Percentiles rank a stretch among this genome's conserved stretches.
These are phyloP conservation scores for Claviceps digitariae DNA, from an alignment of 2,329 filamentous ascomycete species.

Conservation along the genomic window DNA sequence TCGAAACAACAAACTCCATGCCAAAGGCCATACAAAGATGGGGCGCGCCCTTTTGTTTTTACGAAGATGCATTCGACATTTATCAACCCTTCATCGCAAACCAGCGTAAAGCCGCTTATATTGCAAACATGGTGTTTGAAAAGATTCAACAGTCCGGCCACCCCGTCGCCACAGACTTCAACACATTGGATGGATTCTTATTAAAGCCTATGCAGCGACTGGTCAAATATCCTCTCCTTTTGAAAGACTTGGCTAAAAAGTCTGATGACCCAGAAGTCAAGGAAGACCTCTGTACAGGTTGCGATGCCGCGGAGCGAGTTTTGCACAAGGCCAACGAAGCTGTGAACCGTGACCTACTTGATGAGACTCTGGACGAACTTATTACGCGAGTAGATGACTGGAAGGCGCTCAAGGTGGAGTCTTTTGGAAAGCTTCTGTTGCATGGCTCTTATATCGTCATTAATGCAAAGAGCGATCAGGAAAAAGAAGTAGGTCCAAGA, in stretches of 20 bases:
- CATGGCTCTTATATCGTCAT: constrained; percentile 86
- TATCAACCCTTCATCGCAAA: constrained; percentile 98
- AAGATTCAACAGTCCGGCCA: constrained; percentile 67
- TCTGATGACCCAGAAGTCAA: constrained; percentile 59
- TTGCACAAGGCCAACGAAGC: constrained; percentile 80
- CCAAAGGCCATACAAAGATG: constrained; percentile 69
- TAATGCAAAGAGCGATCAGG: constrained; percentile 77
- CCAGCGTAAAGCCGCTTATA: constrained; percentile 75
- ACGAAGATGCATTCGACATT: constrained; percentile 78
- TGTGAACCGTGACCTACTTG: constrained; percentile 74
- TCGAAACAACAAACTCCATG: constrained; percentile 88
- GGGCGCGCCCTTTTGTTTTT: constrained; percentile 79
- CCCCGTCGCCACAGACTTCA: constrained; percentile 72
- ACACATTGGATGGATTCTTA: constrained; percentile 80
- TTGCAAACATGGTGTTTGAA: constrained; percentile 75
- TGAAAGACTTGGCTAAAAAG: constrained; percentile 85
- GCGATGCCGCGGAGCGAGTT: constrained; percentile 69
- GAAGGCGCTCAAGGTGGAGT: constrained; percentile 82
- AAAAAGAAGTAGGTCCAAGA: constrained; percentile 60
- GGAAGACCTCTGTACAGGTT: constrained; percentile 60
- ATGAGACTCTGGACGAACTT: constrained; percentile 73
- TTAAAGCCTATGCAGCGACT: constrained; percentile 94
- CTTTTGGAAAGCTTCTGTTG: constrained; percentile 80
- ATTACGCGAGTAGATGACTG: constrained; percentile 82
- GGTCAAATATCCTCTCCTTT: constrained; percentile 82